These are phyloP conservation scores for Thuidium tamariscinum DNA, from an alignment of 225 moss, liverwort and hornwort genomes.

Conservation along the genomic window DNA sequence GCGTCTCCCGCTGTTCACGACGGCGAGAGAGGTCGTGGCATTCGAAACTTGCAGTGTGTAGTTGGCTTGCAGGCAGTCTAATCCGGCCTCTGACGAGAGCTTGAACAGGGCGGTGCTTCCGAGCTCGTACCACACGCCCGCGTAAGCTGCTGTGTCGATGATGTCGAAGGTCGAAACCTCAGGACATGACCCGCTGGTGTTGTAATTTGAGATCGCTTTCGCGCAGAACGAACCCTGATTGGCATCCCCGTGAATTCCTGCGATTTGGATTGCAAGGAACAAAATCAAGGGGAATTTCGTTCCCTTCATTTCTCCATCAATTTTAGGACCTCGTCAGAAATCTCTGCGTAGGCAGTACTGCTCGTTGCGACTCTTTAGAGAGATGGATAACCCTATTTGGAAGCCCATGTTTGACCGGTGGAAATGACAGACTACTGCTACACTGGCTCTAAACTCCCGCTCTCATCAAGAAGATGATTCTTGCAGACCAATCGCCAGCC, in stretches of 20 bases:
- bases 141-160: conserved; percentile 32
- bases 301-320: background rate
- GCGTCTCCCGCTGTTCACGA: conserved; percentile 29
- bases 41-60: conserved; percentile 26
- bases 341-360: background rate
- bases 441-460: background rate
- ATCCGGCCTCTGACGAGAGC: conserved; percentile 40
- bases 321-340: background rate
- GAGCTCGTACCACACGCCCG: conserved; percentile 63
- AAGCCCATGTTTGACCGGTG: background rate
- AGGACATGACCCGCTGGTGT: conserved; percentile 19
- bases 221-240: conserved; percentile 20
- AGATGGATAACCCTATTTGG: background rate
- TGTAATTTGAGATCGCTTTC: conserved; percentile 3
- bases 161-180: conserved; percentile 53
- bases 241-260: background rate
- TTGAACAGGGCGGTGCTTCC: conserved; percentile 70
- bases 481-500: background rate
- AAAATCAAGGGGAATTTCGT: background rate
- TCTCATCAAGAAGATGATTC: background rate
- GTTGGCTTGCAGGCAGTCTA: conserved; percentile 27
- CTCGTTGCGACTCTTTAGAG: background rate
- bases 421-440: background rate
- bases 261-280: background rate
- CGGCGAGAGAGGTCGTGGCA: conserved; percentile 5